These are phyloP conservation scores for Paramecium caudatum DNA, from an alignment of 73 alveolate species.

Conservation along the genomic window DNA sequence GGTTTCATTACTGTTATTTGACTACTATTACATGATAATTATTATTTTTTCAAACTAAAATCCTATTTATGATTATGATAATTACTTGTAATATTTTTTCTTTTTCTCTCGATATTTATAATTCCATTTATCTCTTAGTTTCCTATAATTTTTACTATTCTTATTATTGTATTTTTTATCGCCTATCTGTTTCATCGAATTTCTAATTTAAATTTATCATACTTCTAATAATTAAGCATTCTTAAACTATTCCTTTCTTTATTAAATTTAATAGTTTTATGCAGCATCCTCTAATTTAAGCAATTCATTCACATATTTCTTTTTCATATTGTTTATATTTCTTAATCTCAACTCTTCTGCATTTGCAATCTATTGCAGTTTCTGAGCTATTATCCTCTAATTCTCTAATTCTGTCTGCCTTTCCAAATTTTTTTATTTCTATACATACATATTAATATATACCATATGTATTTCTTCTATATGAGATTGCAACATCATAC, in stretches of 20 bases:
- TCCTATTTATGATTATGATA: slow-evolving; percentile 27
- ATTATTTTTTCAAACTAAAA: slow-evolving; percentile 3
- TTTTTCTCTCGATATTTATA: background rate
- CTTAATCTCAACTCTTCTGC: slow-evolving; percentile 38
- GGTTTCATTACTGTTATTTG: background rate
- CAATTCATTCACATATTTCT: slow-evolving; percentile 53
- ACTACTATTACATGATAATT: background rate
- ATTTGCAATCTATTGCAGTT: background rate
- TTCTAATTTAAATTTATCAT: background rate
- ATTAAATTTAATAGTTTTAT: slow-evolving; percentile 28
- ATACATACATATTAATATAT: background rate
- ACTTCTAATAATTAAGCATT: slow-evolving; percentile 18
- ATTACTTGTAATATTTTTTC: slow-evolving; percentile 16
- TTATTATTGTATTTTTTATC: background rate
- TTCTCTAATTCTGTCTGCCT: background rate
- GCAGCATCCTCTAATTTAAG: slow-evolving; percentile 55
- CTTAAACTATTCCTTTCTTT: slow-evolving; percentile 42
- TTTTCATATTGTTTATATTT: slow-evolving; percentile 33
- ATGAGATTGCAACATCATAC: background rate
- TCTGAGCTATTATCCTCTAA: background rate
- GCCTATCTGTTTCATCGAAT: slow-evolving; percentile 54
- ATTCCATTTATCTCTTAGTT: slow-evolving; percentile 35
- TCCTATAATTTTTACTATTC: slow-evolving; percentile 43
- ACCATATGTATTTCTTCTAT: slow-evolving; percentile 53
- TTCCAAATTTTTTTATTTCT: background rate